Percentiles rank a stretch among this genome's conserved stretches.
Evolutionary conservation across 257 asterid genomes (phyloP).

Genomic region (Petunia secreta): DNA sequence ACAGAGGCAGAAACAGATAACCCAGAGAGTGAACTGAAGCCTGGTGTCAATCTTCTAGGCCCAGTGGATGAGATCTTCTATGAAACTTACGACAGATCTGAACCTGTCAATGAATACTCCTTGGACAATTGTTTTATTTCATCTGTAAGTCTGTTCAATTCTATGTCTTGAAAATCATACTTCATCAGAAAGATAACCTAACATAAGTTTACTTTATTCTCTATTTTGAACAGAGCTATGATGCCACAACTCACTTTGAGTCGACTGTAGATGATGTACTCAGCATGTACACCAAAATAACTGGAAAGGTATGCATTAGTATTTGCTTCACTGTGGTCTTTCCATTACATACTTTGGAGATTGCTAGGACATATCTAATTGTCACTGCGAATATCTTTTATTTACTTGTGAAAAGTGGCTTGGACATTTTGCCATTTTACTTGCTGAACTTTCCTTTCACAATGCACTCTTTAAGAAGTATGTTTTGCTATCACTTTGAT

Average conservation of each 20-base stretch:
- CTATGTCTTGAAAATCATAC: slow-evolving; percentile 16
- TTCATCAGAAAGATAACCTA: slow-evolving; percentile 24
- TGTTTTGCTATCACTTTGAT: neutral
- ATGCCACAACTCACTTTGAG: slow-evolving; percentile 60
- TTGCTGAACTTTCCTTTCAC: neutral
- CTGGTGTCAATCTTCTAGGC: slow-evolving; percentile 92
- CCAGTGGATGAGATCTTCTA: slow-evolving; percentile 93
- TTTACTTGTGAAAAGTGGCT: slow-evolving; percentile 10
- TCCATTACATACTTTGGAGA: neutral
- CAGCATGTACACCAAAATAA: slow-evolving; percentile 49
- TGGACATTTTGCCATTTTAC: slow-evolving; percentile 1
- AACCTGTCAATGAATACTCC: slow-evolving; percentile 84
- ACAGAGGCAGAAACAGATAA: slow-evolving; percentile 93
- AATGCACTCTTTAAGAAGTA: neutral
- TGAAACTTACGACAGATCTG: slow-evolving; percentile 84
- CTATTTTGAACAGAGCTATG: slow-evolving; percentile 50
- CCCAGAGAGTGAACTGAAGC: slow-evolving; percentile 85
- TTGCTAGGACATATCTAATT: neutral
- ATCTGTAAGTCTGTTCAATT: slow-evolving; percentile 56
- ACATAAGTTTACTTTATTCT: slow-evolving; percentile 10
- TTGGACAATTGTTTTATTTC: slow-evolving; percentile 92
- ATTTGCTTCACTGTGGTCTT: slow-evolving; percentile 10
- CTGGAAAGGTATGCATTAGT: slow-evolving; percentile 51
- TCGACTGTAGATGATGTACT: slow-evolving; percentile 60
- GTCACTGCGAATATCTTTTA: neutral